Percentiles rank a stretch among this genome's conserved stretches.
Evolutionary conservation across 805 yeast species (phyloP).

Genomic region (Sporopachydermia lactativora): DNA sequence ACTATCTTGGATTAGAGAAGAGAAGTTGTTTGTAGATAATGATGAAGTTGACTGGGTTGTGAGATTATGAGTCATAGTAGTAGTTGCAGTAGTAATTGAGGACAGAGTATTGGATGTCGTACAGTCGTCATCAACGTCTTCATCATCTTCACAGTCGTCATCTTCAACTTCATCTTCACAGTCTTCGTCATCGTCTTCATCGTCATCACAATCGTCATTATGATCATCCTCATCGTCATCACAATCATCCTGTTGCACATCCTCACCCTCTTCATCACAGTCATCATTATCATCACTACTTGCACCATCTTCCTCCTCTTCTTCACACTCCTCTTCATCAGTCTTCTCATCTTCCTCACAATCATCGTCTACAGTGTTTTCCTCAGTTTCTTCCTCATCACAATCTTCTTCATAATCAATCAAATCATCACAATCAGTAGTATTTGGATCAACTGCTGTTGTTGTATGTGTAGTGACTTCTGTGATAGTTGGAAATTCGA

Average conservation of each 20-base stretch:
- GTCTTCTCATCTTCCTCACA: neutral
- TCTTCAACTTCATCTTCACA: conserved; percentile 1
- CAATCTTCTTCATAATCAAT: neutral
- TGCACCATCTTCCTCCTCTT: neutral
- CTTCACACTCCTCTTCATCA: neutral
- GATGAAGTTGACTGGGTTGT: too few relatives aligned
- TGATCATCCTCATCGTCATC: neutral
- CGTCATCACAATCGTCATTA: conserved; percentile 1
- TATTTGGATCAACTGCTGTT: neutral
- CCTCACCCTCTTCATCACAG: neutral
- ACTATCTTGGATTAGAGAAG: neutral
- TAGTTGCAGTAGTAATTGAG: conserved; percentile 2
- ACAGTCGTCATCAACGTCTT: conserved; percentile 4
- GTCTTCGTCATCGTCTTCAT: neutral
- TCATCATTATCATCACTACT: neutral
- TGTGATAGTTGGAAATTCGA: neutral
- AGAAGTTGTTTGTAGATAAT: too few relatives aligned
- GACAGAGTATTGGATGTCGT: conserved; percentile 7
- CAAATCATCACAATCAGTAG: neutral
- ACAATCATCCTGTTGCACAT: neutral
- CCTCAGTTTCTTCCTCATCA: neutral
- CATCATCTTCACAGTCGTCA: neutral
- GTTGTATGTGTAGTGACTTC: too few relatives aligned
- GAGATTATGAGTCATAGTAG: too few relatives aligned
- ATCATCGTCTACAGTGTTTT: neutral